phyloP scores from a whole-genome alignment of 2,329 filamentous ascomycete genomes.

The Fusarium keratoplasticum region DNA sequence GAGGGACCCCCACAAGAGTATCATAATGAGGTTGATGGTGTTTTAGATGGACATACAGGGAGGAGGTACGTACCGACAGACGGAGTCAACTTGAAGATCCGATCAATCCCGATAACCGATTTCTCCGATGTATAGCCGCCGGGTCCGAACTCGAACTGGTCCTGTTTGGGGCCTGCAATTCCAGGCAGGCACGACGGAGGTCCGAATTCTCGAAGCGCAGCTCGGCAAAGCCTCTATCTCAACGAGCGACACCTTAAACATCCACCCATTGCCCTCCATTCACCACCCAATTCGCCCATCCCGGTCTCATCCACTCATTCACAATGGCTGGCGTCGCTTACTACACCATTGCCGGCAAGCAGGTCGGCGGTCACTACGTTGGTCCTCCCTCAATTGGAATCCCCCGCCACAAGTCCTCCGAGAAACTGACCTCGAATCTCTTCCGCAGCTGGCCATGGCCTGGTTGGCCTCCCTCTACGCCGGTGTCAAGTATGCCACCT shows the following conservation, averaged over 20 bases:
- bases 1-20: no score
- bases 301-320: constrained; percentile 35
- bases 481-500: constrained; percentile 57
- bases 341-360: constrained; percentile 69
- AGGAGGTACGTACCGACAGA: neutral
- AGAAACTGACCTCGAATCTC: constrained; percentile 35
- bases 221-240: constrained; percentile 44
- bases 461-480: constrained; percentile 64
- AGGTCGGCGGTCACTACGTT: constrained; percentile 72
- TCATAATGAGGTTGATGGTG: no score
- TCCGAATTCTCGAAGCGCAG: constrained; percentile 45
- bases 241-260: constrained; percentile 39
- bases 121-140: constrained; percentile 47
- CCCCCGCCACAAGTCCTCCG: constrained; percentile 4
- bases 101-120: constrained; percentile 38
- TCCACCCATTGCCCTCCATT: constrained; percentile 45
- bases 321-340: constrained; percentile 55
- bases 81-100: constrained; percentile 21
- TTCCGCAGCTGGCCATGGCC: constrained; percentile 66
- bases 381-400: constrained; percentile 48
- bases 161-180: constrained; percentile 47
- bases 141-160: constrained; percentile 3
- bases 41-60: neutral
- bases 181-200: constrained; percentile 44
- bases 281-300: constrained; percentile 45